These are phyloP conservation scores for Ottelia alismoides DNA, from an alignment of 106 monocot genomes.

Conservation along the genomic window DNA sequence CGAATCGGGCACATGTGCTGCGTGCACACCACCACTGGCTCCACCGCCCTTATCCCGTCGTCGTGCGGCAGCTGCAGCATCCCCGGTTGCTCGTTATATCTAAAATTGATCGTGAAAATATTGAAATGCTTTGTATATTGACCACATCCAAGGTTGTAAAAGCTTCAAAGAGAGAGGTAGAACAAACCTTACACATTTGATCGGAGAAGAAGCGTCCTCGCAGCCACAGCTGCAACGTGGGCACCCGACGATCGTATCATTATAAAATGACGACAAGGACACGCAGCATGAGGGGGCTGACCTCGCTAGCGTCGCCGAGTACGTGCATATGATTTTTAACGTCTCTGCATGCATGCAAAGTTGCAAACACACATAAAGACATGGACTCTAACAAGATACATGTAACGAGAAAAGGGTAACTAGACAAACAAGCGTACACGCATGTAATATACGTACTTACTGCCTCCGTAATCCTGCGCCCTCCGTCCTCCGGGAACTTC, in stretches of 20 bases:
- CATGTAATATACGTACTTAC: conserved; percentile 33
- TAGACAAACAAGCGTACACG: background rate
- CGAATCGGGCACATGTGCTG: conserved; percentile 74
- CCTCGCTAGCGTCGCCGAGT: conserved; percentile 40
- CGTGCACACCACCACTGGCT: conserved; percentile 33
- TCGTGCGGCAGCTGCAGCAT: conserved; percentile 5
- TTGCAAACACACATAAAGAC: background rate
- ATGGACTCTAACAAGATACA: background rate
- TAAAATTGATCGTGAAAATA: too few species aligned
- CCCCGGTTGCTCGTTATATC: background rate
- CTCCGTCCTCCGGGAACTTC: conserved; percentile 19
- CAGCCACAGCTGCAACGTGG: conserved; percentile 70
- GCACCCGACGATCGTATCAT: conserved; percentile 39
- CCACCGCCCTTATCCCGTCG: background rate
- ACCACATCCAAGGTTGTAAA: too few species aligned
- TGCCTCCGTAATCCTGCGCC: conserved; percentile 26
- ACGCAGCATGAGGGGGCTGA: conserved; percentile 56
- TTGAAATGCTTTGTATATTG: too few species aligned
- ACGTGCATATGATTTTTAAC: conserved; percentile 51
- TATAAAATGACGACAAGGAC: conserved; percentile 74
- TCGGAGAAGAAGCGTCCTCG: conserved; percentile 4
- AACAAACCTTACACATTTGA: conserved; percentile 34
- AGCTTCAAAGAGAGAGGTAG: background rate
- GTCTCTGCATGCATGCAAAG: conserved; percentile 45
- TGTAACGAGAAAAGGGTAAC: background rate